Conservation (phyloP, 768 basidiomycete species). For the Hygrocybe punicea region DNA sequence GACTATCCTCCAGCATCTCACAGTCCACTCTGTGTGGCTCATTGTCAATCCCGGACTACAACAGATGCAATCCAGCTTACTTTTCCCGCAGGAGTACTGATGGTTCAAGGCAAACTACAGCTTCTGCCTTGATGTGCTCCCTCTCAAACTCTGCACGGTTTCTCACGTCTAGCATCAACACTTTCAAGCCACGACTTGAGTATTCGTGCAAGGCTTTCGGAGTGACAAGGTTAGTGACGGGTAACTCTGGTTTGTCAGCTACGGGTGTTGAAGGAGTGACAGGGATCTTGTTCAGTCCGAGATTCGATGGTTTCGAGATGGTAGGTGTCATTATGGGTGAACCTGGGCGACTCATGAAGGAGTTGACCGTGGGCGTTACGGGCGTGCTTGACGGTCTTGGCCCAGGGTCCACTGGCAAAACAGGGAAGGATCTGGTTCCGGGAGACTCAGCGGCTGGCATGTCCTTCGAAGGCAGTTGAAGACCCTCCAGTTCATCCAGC, state of each 20-base stretch:
- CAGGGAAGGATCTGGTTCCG: conserved; percentile 35
- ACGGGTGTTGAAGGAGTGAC: conserved; percentile 32
- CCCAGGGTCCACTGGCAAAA: conserved; percentile 40
- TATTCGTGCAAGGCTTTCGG: conserved; percentile 61
- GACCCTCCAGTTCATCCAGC: conserved; percentile 47
- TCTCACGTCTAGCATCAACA: conserved; percentile 83
- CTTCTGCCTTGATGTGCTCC: conserved; percentile 65
- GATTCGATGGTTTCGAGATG: conserved; percentile 32
- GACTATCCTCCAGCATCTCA: conserved; percentile 65
- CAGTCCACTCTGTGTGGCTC: conserved; percentile 54
- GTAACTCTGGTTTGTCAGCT: not conserved
- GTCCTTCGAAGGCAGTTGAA: conserved; percentile 30
- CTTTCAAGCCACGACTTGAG: conserved; percentile 47
- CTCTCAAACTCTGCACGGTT: conserved; percentile 69
- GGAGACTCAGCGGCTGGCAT: conserved; percentile 26
- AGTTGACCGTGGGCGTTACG: conserved; percentile 53
- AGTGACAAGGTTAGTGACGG: conserved; percentile 17
- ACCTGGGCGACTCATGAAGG: conserved; percentile 59
- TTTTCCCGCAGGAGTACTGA: conserved; percentile 62
- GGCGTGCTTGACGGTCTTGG: conserved; percentile 59
- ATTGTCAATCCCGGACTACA: not conserved
- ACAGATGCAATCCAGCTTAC: conserved; percentile 42
- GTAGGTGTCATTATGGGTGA: conserved; percentile 47
- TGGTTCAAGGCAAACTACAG: conserved; percentile 84
- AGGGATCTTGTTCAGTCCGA: conserved; percentile 28